Evolutionary conservation across 768 basidiomycete species (phyloP).

Genomic region (Suillus occidentalis): DNA sequence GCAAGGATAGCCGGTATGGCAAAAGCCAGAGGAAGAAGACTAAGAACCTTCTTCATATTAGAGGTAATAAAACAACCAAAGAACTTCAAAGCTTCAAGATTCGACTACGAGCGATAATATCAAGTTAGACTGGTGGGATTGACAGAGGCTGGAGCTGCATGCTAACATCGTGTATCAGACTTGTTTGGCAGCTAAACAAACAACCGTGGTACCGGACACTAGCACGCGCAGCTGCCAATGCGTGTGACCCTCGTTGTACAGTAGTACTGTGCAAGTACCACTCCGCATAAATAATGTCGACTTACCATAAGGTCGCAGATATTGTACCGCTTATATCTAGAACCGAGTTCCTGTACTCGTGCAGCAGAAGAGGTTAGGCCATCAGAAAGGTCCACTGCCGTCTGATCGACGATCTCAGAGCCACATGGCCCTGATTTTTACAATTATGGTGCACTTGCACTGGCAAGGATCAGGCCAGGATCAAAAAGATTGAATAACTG

Average conservation of each 20-base stretch:
- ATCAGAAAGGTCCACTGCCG: neutral
- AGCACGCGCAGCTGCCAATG: neutral
- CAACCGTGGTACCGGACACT: neutral
- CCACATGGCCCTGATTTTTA: too few relatives aligned
- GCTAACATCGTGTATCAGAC: neutral
- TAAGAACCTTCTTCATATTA: constrained; percentile 40
- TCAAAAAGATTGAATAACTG: too few relatives aligned
- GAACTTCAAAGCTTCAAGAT: neutral
- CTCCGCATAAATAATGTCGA: neutral
- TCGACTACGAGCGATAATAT: neutral
- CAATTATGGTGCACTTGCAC: neutral
- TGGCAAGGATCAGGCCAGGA: too few relatives aligned
- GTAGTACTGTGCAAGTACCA: too few relatives aligned
- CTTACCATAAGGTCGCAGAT: neutral
- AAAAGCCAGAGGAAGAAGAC: constrained; percentile 35
- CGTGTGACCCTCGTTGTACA: neutral
- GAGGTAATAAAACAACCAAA: neutral
- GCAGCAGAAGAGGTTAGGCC: neutral
- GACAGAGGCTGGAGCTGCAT: neutral
- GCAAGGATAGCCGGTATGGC: constrained; percentile 35
- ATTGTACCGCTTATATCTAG: neutral
- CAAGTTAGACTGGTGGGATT: neutral
- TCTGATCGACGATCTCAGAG: neutral
- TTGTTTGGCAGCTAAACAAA: neutral
- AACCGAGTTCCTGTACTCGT: too few relatives aligned